Conservation (phyloP, 495 filamentous ascomycete species). For the Aspergillus egyptiacus region DNA sequence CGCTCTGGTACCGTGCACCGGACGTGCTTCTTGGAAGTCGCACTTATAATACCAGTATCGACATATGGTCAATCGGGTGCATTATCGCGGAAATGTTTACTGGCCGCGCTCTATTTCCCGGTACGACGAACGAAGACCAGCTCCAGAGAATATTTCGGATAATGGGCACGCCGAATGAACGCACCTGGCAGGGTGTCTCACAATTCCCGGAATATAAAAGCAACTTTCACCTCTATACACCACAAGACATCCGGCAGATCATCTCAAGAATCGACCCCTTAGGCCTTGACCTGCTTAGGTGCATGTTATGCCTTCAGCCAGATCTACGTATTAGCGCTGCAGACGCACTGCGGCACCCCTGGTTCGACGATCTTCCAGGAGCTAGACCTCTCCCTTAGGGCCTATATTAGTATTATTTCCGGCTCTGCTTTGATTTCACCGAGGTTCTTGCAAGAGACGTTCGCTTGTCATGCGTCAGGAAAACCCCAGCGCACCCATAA, state of each 20-base stretch:
- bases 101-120: conserved; percentile 84
- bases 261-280: conserved; percentile 79
- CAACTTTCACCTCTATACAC: conserved; percentile 87
- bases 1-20: conserved; percentile 91
- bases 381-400: conserved; percentile 4
- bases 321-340: conserved; percentile 81
- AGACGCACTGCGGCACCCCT: conserved; percentile 77
- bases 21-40: conserved; percentile 85
- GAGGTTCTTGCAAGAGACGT: too few species aligned
- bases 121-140: conserved; percentile 94
- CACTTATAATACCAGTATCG: conserved; percentile 94
- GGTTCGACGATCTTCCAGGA: conserved; percentile 59
- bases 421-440: too few species aligned
- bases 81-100: conserved; percentile 99
- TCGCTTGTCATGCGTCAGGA: too few species aligned
- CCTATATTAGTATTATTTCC: background rate
- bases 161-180: conserved; percentile 90
- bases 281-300: conserved; percentile 75
- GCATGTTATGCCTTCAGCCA: conserved; percentile 86
- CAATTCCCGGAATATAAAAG: conserved; percentile 90
- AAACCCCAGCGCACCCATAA: too few species aligned
- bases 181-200: conserved; percentile 84
- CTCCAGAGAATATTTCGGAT: conserved; percentile 90
- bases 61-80: conserved; percentile 97
- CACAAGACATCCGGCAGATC: conserved; percentile 76